These are phyloP conservation scores for Fonsecaea erecta DNA, from an alignment of 2,329 filamentous ascomycete genomes.

Conservation along the genomic window DNA sequence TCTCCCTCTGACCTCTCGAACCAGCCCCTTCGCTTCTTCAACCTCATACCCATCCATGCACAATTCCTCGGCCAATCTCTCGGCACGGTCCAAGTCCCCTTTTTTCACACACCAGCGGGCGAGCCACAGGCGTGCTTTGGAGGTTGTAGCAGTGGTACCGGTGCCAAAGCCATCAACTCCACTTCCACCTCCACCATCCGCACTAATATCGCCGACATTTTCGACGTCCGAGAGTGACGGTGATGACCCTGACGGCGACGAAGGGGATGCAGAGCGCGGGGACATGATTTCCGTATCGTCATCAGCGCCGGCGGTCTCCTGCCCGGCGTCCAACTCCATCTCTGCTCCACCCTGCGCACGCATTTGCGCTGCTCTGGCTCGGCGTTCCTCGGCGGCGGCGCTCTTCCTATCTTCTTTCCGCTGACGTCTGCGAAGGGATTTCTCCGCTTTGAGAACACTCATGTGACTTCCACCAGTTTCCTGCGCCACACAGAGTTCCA, in stretches of 20 bases:
- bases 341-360: constrained; percentile 14
- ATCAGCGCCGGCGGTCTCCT: constrained; percentile 42
- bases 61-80: constrained; percentile 82
- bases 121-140: constrained; percentile 91
- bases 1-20: constrained; percentile 80
- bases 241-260: constrained; percentile 13
- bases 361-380: constrained; percentile 15
- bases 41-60: constrained; percentile 96
- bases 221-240: constrained; percentile 38
- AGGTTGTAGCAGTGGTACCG: constrained; percentile 88
- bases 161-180: constrained; percentile 61
- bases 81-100: constrained; percentile 75
- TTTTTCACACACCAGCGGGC: constrained; percentile 78
- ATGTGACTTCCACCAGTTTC: constrained; percentile 71
- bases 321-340: constrained; percentile 14
- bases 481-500: constrained; percentile 93
- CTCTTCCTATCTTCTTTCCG: constrained; percentile 25
- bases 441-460: constrained; percentile 26
- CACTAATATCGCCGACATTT: constrained; percentile 42
- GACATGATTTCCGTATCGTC: constrained; percentile 43
- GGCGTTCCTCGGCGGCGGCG: constrained; percentile 26
- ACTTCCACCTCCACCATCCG: constrained; percentile 43
- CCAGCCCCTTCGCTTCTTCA: constrained; percentile 92
- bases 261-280: constrained; percentile 5
- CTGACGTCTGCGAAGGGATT: constrained; percentile 25